phyloP scores from a whole-genome alignment of 306 rosid genomes.

The Albizia julibrissin region DNA sequence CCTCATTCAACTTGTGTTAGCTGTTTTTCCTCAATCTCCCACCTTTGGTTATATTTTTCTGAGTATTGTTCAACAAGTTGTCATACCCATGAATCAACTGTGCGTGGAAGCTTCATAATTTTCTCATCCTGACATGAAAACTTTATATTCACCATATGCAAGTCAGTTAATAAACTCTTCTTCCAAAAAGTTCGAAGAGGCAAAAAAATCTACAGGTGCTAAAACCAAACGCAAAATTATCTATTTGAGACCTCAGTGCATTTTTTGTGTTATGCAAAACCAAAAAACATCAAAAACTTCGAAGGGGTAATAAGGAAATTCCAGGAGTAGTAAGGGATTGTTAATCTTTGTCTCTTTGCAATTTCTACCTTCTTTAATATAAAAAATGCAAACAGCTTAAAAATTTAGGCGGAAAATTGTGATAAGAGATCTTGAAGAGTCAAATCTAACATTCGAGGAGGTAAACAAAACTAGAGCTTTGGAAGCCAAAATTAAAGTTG shows the following conservation, averaged over 20 bases:
- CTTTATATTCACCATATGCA: not conserved
- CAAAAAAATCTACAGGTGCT: not conserved
- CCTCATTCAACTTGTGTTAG: no score
- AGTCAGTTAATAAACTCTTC: not conserved
- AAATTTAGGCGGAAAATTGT: not conserved
- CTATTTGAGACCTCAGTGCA: not conserved
- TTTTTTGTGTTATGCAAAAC: not conserved
- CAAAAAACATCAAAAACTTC: not conserved
- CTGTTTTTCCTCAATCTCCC: no score
- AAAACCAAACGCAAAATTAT: not conserved
- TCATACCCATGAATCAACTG: no score
- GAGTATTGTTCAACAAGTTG: no score
- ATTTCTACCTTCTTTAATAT: not conserved
- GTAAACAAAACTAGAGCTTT: slow-evolving; percentile 60
- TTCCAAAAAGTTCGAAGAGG: not conserved
- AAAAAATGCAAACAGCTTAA: not conserved
- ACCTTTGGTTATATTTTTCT: no score
- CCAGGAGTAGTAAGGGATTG: not conserved
- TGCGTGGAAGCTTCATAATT: no score
- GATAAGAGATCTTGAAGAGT: not conserved
- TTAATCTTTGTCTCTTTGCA: not conserved
- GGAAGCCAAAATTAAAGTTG: slow-evolving; percentile 63
- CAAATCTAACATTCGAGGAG: not conserved
- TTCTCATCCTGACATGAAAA: not conserved
- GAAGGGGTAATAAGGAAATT: not conserved